Percentiles rank a stretch among this genome's conserved stretches.
phyloP scores from a whole-genome alignment of 2,329 filamentous ascomycete species.

The Aspergillus melleus region DNA sequence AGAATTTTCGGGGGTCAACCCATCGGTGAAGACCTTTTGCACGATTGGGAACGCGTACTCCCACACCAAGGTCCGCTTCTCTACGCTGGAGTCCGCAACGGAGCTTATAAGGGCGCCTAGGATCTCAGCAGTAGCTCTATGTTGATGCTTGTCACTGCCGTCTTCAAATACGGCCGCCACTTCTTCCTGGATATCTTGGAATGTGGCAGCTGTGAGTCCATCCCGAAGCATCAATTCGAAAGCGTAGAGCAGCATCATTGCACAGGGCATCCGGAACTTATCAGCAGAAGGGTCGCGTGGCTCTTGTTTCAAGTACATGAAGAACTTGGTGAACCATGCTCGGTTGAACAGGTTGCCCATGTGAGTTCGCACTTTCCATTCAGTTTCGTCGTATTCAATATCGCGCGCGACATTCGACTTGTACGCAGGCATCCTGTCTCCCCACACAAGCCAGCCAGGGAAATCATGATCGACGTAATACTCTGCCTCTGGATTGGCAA shows the following conservation, averaged over 20 bases:
- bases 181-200: constrained; percentile 85
- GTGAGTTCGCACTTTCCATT: constrained; percentile 70
- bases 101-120: constrained; percentile 80
- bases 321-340: constrained; percentile 84
- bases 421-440: constrained; percentile 78
- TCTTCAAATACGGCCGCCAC: constrained; percentile 79
- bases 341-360: constrained; percentile 79
- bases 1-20: constrained; percentile 89
- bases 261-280: constrained; percentile 84
- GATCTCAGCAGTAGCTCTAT: constrained; percentile 92
- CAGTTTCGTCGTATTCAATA: constrained; percentile 78
- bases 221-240: constrained; percentile 83
- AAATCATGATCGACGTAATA: constrained; percentile 92
- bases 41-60: constrained; percentile 87
- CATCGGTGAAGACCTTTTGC: constrained; percentile 82
- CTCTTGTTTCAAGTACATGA: constrained; percentile 94
- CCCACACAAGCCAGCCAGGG: constrained; percentile 96
- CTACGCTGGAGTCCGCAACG: constrained; percentile 72
- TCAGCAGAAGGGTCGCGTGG: constrained; percentile 79
- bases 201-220: constrained; percentile 72
- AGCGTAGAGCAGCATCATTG: constrained; percentile 81
- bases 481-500: constrained; percentile 73
- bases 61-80: constrained; percentile 78
- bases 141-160: constrained; percentile 95
- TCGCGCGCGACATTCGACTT: constrained; percentile 65